Percentiles rank a stretch among this genome's conserved stretches.
Evolutionary conservation across 2,329 filamentous ascomycete genomes (phyloP).

Genomic region (Fusarium sp.): DNA sequence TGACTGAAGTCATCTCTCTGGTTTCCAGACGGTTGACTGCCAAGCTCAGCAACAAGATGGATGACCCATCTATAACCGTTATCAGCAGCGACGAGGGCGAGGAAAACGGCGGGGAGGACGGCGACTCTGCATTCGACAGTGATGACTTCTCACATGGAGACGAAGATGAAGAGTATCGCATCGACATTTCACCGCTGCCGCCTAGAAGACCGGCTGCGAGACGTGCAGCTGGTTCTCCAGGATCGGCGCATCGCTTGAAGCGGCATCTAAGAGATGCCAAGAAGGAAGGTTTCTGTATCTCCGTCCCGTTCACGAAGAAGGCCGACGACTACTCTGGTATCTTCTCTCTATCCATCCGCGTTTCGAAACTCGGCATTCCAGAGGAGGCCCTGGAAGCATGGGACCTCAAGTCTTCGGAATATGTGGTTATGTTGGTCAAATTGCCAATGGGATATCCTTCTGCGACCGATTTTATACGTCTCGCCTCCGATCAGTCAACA

Average conservation of each 20-base stretch:
- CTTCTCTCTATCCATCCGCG: constrained; percentile 72
- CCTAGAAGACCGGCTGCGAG: not conserved
- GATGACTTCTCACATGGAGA: constrained; percentile 8
- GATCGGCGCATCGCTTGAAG: constrained; percentile 25
- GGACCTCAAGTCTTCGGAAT: constrained; percentile 71
- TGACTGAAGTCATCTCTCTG: constrained; percentile 30
- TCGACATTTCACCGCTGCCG: constrained; percentile 31
- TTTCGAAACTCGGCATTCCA: constrained; percentile 74
- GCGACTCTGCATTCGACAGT: constrained; percentile 21
- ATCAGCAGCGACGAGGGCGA: not conserved
- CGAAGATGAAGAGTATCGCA: constrained; percentile 30
- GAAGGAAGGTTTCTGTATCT: constrained; percentile 73
- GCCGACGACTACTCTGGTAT: constrained; percentile 51
- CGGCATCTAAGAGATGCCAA: constrained; percentile 62
- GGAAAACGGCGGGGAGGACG: constrained; percentile 11
- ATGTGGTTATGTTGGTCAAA: constrained; percentile 75
- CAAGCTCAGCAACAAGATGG: constrained; percentile 12
- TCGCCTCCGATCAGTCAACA: constrained; percentile 47
- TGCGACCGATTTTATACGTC: constrained; percentile 61
- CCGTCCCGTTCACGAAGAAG: constrained; percentile 62
- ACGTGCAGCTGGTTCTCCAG: not conserved
- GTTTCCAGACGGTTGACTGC: constrained; percentile 28
- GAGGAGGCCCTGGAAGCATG: constrained; percentile 79
- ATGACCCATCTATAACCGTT: not conserved
- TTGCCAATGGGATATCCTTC: constrained; percentile 68